These are phyloP conservation scores for Centaurea solstitialis DNA, from an alignment of 129 eudicot genomes.

Conservation along the genomic window DNA sequence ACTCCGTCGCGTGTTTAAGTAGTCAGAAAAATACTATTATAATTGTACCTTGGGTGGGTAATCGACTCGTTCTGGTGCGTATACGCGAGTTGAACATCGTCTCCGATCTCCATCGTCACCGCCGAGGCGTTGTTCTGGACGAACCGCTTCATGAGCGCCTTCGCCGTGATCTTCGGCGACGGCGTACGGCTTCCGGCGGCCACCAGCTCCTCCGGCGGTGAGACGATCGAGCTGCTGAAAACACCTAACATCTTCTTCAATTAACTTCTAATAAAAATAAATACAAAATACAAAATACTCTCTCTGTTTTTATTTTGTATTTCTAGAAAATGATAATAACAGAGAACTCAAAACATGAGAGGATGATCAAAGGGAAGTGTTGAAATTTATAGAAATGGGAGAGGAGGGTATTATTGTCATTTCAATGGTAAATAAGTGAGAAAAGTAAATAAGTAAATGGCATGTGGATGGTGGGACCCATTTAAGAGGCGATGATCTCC, in stretches of 20 bases:
- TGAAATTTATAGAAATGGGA: conserved; percentile 38
- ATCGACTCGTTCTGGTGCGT: conserved; percentile 75
- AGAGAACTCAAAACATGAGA: conserved; percentile 40
- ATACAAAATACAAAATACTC: not conserved
- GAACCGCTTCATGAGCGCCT: conserved; percentile 70
- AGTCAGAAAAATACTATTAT: too few species aligned
- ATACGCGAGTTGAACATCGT: conserved; percentile 77
- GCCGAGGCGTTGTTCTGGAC: conserved; percentile 56
- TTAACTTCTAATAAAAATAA: not conserved
- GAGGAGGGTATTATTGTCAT: conserved; percentile 44
- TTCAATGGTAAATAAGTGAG: not conserved
- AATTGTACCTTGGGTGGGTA: conserved; percentile 69
- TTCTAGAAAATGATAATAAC: not conserved
- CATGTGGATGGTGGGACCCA: conserved; percentile 29
- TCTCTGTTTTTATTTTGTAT: not conserved
- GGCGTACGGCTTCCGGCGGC: conserved; percentile 98
- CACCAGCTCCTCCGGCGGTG: conserved; percentile 97
- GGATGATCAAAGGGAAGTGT: conserved; percentile 24
- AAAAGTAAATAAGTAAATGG: not conserved
- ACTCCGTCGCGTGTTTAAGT: too few species aligned
- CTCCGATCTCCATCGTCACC: conserved; percentile 72
- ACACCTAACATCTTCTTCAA: conserved; percentile 67
- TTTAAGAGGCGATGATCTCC: conserved; percentile 34
- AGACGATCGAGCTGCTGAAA: conserved; percentile 73
- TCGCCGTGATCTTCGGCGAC: conserved; percentile 81